Evolutionary conservation across 805 yeast species (phyloP), one percentile per base, ranked within the genome.

Genomic region (Yamadazyma paraphyllophila): DNA sequence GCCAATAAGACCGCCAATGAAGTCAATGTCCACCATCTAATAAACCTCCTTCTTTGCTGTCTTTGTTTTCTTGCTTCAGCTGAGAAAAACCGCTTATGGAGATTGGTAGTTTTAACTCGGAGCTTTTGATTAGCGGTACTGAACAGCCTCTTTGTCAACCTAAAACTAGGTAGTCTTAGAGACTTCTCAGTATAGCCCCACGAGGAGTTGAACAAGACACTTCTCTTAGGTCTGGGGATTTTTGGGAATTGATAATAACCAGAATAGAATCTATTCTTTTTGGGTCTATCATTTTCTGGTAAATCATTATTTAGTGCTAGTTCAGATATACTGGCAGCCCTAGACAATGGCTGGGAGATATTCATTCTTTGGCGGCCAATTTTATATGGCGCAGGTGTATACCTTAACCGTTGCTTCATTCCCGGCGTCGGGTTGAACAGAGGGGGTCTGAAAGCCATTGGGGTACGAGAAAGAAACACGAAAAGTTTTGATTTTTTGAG

Each of bases 171-270:
- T 30, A 35, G 24, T 7, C 43, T 34, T 16, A 27, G 39, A 3
- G 49, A 44, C 27, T 42, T 46, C 16, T 16, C 30, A 13, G 54
- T 39, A 47, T 55, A 55, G 47, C 59, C 20, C 63, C 77, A 73
- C 15, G 72, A 62, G 39, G 75, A 71, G 60, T 78, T 78, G 58
- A 78, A 78, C 38, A 77, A 66, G 1, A 73, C 74, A 43, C 73
- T 76, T 51, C 82, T 61, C 59, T 77, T 80, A 6, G 85, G 82
- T 46, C 82, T 65, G 2, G 84, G 82, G 41, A 80, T 76, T 51
- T 67, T 68, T 1, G 84, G 82, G 54, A 80, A 76, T 11, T 63
- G 67, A 49, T 76, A 73, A 47, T 60, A 65, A 29, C 53, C 57
- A 43, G 65, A 53, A 13, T 43, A 25, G 35, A 26, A 30, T 27